phyloP scores from a whole-genome alignment of 2,329 filamentous ascomycete species.

The Pseudogymnoascus sp. region DNA sequence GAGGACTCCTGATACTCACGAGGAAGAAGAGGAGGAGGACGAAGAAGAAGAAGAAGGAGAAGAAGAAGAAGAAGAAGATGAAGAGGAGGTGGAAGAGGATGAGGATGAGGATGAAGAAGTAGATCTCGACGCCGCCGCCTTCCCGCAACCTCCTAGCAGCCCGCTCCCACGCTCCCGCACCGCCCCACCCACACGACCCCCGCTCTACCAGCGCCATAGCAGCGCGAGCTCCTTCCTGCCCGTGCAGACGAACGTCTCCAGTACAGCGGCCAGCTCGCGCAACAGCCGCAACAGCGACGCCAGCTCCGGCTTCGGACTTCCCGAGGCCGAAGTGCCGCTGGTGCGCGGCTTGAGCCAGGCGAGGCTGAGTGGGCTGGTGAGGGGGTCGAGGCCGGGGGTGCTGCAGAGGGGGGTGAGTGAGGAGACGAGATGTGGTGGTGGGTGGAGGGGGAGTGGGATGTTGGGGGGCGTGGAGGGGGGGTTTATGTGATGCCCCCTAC shows the following conservation, averaged over 20 bases:
- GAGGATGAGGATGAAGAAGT: conserved; percentile 38
- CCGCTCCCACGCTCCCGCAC: background rate
- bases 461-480: background rate
- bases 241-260: background rate
- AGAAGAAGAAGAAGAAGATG: conserved; percentile 34
- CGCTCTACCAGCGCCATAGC: background rate
- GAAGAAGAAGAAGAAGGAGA: conserved; percentile 33
- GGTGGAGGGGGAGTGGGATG: background rate
- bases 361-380: background rate
- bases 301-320: background rate
- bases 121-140: background rate
- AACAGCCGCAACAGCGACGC: background rate
- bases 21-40: conserved; percentile 35
- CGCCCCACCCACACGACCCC: background rate
- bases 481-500: background rate
- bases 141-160: background rate
- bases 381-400: background rate
- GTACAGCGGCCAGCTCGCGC: background rate
- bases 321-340: background rate
- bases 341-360: background rate
- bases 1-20: conserved; percentile 7
- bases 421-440: background rate
- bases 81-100: conserved; percentile 42
- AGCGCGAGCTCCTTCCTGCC: background rate
- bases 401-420: background rate